Evolutionary conservation across 2,329 filamentous ascomycete species (phyloP), one percentile per base, ranked within the genome.

Genomic region (Penicillium sp.): DNA sequence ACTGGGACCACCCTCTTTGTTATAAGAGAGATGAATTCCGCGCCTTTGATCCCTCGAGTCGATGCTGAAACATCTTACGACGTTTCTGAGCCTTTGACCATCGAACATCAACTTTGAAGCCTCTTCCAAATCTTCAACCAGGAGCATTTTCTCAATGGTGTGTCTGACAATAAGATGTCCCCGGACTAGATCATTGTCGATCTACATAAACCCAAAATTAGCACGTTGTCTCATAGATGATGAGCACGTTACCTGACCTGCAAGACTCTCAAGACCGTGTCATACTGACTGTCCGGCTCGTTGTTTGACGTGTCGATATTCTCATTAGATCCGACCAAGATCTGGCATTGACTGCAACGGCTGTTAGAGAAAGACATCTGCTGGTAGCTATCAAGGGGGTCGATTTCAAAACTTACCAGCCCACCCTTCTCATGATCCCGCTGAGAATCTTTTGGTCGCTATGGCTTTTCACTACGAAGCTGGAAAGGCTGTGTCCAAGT

Each of bases 91-190:
- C n/a, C 81, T 81, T 44, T 79, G 79, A 24, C 81, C 83, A 57
- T 84, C 82, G 63, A 90, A 87, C 85, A 97, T 91, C 50, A 91
- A 85, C 4, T 83, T 79, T 47, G 89, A 83, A 1, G 89, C 95
- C 59, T 91, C 85, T 1, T 83, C 76, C 30, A 91, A 83, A 33
- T 89, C 82, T 59, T 88, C 82, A 58, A 97, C 87, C 0, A 99
- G 82, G 6, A 97, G 86, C 8, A 89, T 87, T 75, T 97, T 93
- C 64, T 99, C 95, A 56, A 97, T 92, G 7, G 81, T 79, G 68
- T 92, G 85, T 64, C 89, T 89, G 74, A 98, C 95, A 71, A 99
- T 89, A 51, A 98, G 81, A 62, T 93, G 89, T 63, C 92, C 90
- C 54, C 88, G 88, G 22, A 97, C 89, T 47, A 91, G 79, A 22